Base-by-base conservation (phyloP, 108 stramenopile species). In the Fistulifera solaris region DNA sequence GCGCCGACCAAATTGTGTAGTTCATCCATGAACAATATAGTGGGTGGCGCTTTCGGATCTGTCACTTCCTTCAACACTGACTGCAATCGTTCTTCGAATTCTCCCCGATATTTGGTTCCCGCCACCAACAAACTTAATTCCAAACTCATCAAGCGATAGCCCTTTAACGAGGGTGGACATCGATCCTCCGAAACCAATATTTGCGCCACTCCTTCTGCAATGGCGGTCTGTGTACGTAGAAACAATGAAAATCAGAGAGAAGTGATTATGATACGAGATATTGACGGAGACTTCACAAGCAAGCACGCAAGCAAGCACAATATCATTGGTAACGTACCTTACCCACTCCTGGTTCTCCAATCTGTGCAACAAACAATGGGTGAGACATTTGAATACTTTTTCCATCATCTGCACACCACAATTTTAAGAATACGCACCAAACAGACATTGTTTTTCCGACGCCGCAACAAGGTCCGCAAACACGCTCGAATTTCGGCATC, bases 81-180 rank as follows among this genome's bases (percentile, higher is more conserved):
- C 56, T 91, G 85, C 14, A 94, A 58, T 11, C 94, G 76, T 56
- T 91, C 87, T 63, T 94, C 94, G 65, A 91, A 94, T 54, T 80
- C 81, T 42, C 91, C 92, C 13, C 85, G 74, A 58, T 91, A 94
- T 67, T 89, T 87, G 23, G 89, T 86, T 0, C 94, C 94, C 0
- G 94, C 89, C 17, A 94, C 83, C 10, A 94, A 58, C 15, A 54
- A 72, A 1, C 81, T 70, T 44, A 94, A 48, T 46, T 94, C 94
- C 53, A 94, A 58, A 13, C 78, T 80, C 31, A 93, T 54, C 22
- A 95, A 69, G 16, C 87, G 76, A 59, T 80, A 70, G 44, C 83
- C 85, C 31, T 66, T 54, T 44, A 94, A 48, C 25, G 68, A 57
- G n/a, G 72, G 63, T 1, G 88, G 88, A 58, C 85, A 85, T 16